phyloP scores from a whole-genome alignment of 805 yeast genomes.

The Lipomyces chichibuensis region DNA sequence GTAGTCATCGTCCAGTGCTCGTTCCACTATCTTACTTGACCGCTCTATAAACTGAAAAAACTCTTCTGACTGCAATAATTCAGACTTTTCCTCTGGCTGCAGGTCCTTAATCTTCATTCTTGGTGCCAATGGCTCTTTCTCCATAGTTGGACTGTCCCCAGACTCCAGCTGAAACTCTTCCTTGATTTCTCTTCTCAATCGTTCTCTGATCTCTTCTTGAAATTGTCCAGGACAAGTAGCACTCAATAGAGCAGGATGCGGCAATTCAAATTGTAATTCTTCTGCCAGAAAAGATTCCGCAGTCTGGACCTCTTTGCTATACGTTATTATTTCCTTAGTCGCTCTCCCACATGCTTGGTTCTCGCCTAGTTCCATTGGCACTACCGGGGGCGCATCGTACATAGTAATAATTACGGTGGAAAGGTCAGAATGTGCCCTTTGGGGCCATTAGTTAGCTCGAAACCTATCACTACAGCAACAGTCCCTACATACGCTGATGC shows the following conservation, averaged over 20 bases:
- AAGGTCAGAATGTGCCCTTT: background rate
- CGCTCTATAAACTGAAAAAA: constrained; percentile 16
- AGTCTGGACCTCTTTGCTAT: constrained; percentile 43
- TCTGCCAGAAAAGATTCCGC: constrained; percentile 22
- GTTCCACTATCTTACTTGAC: constrained; percentile 42
- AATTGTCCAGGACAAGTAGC: background rate
- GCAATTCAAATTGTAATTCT: background rate
- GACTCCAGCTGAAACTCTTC: constrained; percentile 11
- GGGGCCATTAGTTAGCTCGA: background rate
- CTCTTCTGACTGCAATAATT: constrained; percentile 1
- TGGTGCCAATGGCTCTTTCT: background rate
- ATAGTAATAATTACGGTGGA: constrained; percentile 12
- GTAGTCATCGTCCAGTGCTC: constrained; percentile 41
- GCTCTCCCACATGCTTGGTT: background rate
- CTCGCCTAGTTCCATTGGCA: background rate
- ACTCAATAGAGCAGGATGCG: background rate
- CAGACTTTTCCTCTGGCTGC: constrained; percentile 4
- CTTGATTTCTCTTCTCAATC: constrained; percentile 19
- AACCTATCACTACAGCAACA: background rate
- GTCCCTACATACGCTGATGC: background rate
- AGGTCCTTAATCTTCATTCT: background rate
- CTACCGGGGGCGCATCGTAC: constrained; percentile 6
- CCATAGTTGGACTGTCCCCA: background rate
- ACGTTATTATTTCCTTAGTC: constrained; percentile 23
- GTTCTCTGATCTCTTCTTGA: constrained; percentile 1